Conservation (phyloP, 2,329 filamentous ascomycete species). For the Bimuria novae-zelandiae region DNA sequence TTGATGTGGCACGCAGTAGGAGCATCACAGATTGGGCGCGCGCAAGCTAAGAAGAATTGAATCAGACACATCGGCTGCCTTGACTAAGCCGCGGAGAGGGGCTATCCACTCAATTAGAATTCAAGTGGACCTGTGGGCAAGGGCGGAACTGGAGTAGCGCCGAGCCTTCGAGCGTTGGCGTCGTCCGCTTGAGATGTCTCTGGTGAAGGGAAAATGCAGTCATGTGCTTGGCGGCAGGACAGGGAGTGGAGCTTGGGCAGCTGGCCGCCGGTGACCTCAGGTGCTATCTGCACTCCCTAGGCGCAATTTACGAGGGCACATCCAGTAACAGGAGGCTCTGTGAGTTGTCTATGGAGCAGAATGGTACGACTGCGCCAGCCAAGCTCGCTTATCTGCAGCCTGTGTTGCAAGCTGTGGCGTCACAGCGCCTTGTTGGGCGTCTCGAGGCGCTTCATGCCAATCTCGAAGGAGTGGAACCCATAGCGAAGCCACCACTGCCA, state of each 20-base stretch:
- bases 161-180: conserved; percentile 14
- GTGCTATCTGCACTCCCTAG: not conserved
- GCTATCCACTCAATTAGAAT: conserved; percentile 13
- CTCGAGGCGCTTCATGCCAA: conserved; percentile 20
- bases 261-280: not conserved
- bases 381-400: conserved; percentile 40
- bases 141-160: conserved; percentile 17
- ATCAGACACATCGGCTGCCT: conserved; percentile 19
- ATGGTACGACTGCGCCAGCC: conserved; percentile 30
- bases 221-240: not conserved
- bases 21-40: conserved; percentile 19
- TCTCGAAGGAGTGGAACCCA: conserved; percentile 23
- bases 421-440: conserved; percentile 28
- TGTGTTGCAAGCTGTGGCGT: conserved; percentile 35
- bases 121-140: conserved; percentile 12
- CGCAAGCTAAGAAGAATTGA: conserved; percentile 26
- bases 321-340: conserved; percentile 2
- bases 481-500: conserved; percentile 40
- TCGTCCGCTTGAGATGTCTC: conserved; percentile 1
- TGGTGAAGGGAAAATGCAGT: not conserved
- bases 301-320: conserved; percentile 1
- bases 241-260: not conserved
- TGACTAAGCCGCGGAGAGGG: conserved; percentile 27
- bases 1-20: conserved; percentile 23
- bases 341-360: conserved; percentile 6